Base-by-base conservation (phyloP, 2,329 filamentous ascomycete genomes). In the Chalaropsis thielavioides region DNA sequence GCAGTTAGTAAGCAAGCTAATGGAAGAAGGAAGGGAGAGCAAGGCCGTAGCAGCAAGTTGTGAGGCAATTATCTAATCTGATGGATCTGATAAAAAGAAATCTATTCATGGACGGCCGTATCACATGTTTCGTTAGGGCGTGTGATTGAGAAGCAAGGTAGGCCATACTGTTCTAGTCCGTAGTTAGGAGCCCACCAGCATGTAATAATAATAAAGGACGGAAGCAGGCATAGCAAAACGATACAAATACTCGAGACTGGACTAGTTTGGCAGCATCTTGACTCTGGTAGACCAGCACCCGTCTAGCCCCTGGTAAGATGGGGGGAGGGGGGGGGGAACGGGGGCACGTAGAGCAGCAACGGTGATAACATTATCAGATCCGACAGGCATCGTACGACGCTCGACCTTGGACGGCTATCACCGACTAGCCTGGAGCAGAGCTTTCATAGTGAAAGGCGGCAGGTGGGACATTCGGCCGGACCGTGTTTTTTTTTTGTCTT, bases 51-150 rank as follows among this genome's bases (percentile, higher is more conserved):
- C n/a, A 41, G 13, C 15, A 13, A 24, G 56, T 13, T 62, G 51
- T 64, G 75, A 76, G 75, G 73, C 73, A 74, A 74, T 76, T 78
- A 80, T 80, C 78, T 77, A 78, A 80, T 80, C 54, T 58, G 54
- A 38, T 58, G 54, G 73, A 81, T 81, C 79, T 78, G 79, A 80
- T 81, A 80, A 80, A 78, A 72, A 68, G 66, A 3, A n/a, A 59
- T 59, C 17, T 38, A 27, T 51, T 51, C 46, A 17, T 51, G 46
- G 15, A 8, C n/a, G 3, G 54, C 54, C 15, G 31, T 58, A 27
- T 58, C 54, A 58, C 17, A 38, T 38, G 54, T 1, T 58, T 38
- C 54, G 13, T 27, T 17, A 51, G 22, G 22, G n/a, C n/a, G n/a
- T n/a, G n/a, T n/a, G n/a, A n/a, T n/a, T n/a, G n/a, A n/a, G n/a